phyloP scores from a whole-genome alignment of 164 flowering plant genomes.

The Nymphaea colorata region DNA sequence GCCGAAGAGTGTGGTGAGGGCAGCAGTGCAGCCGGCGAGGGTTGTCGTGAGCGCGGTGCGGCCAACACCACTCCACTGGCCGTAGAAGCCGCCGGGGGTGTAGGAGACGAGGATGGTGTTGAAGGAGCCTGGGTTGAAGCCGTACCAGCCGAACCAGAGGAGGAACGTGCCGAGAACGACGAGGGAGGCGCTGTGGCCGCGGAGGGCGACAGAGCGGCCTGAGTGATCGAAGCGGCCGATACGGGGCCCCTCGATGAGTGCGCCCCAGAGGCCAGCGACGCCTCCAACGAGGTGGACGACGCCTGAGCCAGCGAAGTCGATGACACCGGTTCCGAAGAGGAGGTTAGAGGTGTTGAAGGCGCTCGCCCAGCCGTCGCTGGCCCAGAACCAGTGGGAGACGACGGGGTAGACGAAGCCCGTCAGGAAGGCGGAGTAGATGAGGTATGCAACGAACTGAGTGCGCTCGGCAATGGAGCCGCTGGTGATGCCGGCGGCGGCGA shows the following conservation, averaged over 20 bases:
- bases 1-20: conserved; percentile 50
- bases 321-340: conserved; percentile 48
- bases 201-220: conserved; percentile 31
- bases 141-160: conserved; percentile 84
- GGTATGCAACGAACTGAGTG: conserved; percentile 66
- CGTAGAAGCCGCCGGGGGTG: conserved; percentile 14
- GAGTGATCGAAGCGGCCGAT: conserved; percentile 48
- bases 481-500: conserved; percentile 80
- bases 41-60: conserved; percentile 76
- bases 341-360: conserved; percentile 15
- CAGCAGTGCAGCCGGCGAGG: conserved; percentile 60
- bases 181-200: conserved; percentile 54
- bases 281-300: conserved; percentile 77
- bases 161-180: conserved; percentile 67
- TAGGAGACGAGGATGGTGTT: conserved; percentile 26
- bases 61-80: conserved; percentile 64
- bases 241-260: conserved; percentile 61
- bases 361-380: conserved; percentile 68
- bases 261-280: conserved; percentile 70
- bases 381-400: conserved; percentile 79
- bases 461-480: conserved; percentile 72
- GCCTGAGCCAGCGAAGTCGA: conserved; percentile 68
- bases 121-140: conserved; percentile 78
- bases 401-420: conserved; percentile 77
- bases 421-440: conserved; percentile 52